Base-by-base conservation (phyloP, 495 filamentous ascomycete genomes). In the Talaromyces ruber region DNA sequence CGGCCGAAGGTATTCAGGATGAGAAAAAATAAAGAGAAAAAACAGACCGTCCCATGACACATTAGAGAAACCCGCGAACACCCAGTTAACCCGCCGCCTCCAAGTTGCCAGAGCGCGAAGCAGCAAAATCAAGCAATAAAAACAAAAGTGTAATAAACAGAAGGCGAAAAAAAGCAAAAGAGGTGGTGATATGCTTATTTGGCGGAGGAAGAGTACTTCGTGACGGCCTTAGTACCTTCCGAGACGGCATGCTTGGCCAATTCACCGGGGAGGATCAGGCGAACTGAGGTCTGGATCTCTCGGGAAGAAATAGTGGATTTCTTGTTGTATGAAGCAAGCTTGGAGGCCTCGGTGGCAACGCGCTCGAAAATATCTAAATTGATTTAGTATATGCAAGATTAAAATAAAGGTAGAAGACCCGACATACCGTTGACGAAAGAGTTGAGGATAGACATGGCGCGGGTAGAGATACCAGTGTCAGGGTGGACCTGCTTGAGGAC, bases 401-500 rank as follows among this genome's bases (percentile, higher is more conserved):
- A 54, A 24, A 45, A 43, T 67, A 73, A 65, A 72, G 63, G 63
- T 56, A 12, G 51, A 63, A 59, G 52, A 34, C 51, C 25, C 47
- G 64, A 28, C 90, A 74, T 86, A 96, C 93, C 94, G 74, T 98
- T 98, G 81, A 98, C 94, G 72, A 98, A 98, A 7, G 94, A 98
- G 87, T 98, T 98, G 68, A 98, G 82, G 75, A 98, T 98, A 51
- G 92, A 96, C 94, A 98, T 98, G 72, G 94, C 94, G 76, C 94
- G 93, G 83, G 97, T 98, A 69, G 94, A 98, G 82, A 98, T 98
- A 90, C 94, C 94, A 72, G 94, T 98, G 78, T 98, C 94, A 62
- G 94, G 94, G 83, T 98, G 94, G 71, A 98, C 94, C 83, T 98
- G 94, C 89, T 98, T 98, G 71, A 98, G 88, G 68, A 98, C 94